Percentiles rank a stretch among this genome's conserved stretches.
These are phyloP conservation scores for Colletotrichum camelliae DNA, from an alignment of 2,329 filamentous ascomycete genomes.

Conservation along the genomic window DNA sequence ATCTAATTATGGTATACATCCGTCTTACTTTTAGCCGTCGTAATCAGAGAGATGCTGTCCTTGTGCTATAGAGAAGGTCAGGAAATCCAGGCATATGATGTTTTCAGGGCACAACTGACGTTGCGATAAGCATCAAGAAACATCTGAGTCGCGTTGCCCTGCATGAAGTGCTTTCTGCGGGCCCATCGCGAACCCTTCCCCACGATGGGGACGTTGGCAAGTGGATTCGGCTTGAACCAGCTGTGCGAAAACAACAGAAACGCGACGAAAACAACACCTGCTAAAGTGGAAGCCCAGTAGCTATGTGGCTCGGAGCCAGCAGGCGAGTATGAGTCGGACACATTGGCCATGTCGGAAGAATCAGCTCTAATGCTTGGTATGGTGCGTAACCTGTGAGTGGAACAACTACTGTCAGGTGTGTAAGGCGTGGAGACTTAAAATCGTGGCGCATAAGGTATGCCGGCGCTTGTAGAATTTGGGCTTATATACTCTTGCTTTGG, in stretches of 20 bases:
- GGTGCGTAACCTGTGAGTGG: neutral
- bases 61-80: neutral
- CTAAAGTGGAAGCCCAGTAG: neutral
- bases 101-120: neutral
- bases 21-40: neutral
- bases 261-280: neutral
- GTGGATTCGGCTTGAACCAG: neutral
- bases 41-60: neutral
- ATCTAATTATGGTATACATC: neutral
- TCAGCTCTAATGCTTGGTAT: neutral
- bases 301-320: neutral
- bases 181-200: neutral
- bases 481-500: neutral
- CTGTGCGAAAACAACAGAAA: neutral
- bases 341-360: neutral
- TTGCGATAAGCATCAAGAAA: neutral
- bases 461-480: neutral
- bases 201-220: neutral
- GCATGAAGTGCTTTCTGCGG: neutral
- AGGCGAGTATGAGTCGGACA: neutral
- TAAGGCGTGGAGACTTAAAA: neutral
- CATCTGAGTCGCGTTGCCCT: neutral
- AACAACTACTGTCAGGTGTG: neutral
- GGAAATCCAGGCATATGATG: fast-evolving
- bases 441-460: fast-evolving